Percentiles rank a stretch among this genome's conserved stretches.
phyloP scores from a whole-genome alignment of 495 filamentous ascomycete species.

The Penicillium bovifimosum region DNA sequence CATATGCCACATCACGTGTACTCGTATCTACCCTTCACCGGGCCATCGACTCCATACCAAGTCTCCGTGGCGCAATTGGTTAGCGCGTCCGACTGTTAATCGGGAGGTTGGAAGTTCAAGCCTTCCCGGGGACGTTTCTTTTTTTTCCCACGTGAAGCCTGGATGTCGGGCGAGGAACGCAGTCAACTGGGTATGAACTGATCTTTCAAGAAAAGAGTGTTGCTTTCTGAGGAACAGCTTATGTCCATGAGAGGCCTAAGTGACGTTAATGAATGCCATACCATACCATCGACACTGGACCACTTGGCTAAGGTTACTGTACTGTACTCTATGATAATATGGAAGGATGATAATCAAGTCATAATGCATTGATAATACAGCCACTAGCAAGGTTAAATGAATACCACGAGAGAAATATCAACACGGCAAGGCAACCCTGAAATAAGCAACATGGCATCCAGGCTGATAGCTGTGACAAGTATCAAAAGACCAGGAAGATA shows the following conservation, averaged over 20 bases:
- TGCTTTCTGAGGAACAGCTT: too few relatives aligned
- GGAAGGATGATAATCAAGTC: constrained; percentile 4
- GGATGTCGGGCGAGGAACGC: too few relatives aligned
- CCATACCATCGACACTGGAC: too few relatives aligned
- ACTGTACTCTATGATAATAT: too few relatives aligned
- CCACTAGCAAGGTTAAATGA: constrained; percentile 9
- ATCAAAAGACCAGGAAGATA: not conserved
- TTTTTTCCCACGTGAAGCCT: not conserved
- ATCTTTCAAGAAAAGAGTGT: too few relatives aligned
- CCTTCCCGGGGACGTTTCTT: constrained; percentile 30
- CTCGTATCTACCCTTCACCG: not conserved
- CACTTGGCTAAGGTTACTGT: not conserved
- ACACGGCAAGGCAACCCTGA: constrained; percentile 2
- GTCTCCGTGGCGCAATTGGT: constrained; percentile 43
- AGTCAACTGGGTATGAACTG: too few relatives aligned
- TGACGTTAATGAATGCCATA: too few relatives aligned
- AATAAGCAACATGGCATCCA: constrained; percentile 15
- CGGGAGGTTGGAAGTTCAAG: constrained; percentile 45
- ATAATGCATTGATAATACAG: constrained; percentile 19
- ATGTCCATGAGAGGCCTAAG: too few relatives aligned
- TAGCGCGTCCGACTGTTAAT: constrained; percentile 48
- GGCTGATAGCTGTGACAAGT: not conserved
- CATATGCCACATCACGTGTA: constrained; percentile 13
- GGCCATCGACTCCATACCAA: too few relatives aligned
- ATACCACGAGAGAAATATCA: constrained; percentile 13